Evolutionary conservation across 805 yeast species (phyloP), one percentile per base, ranked within the genome.

Genomic region (Yarrowia phangngaensis): DNA sequence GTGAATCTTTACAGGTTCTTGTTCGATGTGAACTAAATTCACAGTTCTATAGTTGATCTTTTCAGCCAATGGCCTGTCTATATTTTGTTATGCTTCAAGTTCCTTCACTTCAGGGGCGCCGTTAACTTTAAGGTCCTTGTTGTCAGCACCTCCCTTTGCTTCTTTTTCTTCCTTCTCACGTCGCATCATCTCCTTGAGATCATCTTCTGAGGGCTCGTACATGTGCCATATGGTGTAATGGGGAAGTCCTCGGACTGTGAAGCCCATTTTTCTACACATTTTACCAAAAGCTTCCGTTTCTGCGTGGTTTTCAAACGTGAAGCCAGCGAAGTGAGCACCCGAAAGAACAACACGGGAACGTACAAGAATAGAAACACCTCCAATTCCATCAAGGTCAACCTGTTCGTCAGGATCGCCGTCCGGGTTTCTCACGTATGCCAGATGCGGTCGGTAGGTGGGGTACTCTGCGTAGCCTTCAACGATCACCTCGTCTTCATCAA

Each of bases 271-370:
- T 58, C 83, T 80, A 59, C 89, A 80, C 72, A 90, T 73, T 61
- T 86, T 89, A 41, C 95, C 98, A 65, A 92, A 90, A 0, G 95
- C 97, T 66, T 92, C 97, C 2, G 97, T 90, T 64, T 90, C 98
- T 3, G 97, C 98, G 63, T 92, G 97, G 59, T 86, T 87, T 65
- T 86, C 84, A 66, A 87, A 90, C 22, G 96, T 84, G 63, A 90
- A 90, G 1, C 96, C 97, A 7, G 98, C 97, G 74, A 89, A 90
- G 68, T 87, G 94, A 2, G 94, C 81, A 12, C 98, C 98, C 15
- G 76, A 68, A 55, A 86, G 73, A 70, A 90, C 90, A 3, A 90
- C 95, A 36, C 72, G 70, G 2, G 96, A 97, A 63, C 84, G 85
- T 28, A 94, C 75, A 57, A 90, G 71, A 55, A 92, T 88, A 1